A percentile compares a stretch with the other conserved stretches of the same genome.
Evolutionary conservation across 192 early-diverging fungal genomes (phyloP).

Genomic region (Podila horticola): DNA sequence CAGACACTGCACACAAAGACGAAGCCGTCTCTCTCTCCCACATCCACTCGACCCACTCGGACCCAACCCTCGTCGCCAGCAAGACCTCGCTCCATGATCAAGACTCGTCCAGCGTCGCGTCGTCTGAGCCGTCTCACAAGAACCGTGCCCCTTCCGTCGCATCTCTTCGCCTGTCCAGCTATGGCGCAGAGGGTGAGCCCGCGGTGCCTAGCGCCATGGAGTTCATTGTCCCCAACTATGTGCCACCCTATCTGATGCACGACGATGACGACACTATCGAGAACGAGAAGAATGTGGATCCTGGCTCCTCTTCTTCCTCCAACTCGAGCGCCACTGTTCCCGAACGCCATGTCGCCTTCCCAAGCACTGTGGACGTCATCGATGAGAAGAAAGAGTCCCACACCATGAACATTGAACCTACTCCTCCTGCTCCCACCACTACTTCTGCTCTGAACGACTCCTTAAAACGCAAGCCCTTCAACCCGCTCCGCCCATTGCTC

Average conservation of each 20-base stretch:
- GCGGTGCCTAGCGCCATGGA: conserved; percentile 27
- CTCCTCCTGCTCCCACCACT: neutral
- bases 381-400: neutral
- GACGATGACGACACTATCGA: conserved; percentile 3
- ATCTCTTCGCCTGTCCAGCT: conserved; percentile 12
- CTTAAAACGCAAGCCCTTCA: conserved; percentile 36
- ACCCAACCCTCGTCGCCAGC: conserved; percentile 36
- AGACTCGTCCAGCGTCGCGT: neutral
- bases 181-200: neutral
- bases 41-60: conserved; percentile 33
- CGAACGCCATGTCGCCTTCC: conserved; percentile 29
- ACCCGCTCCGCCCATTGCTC: conserved; percentile 32
- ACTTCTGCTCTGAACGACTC: neutral
- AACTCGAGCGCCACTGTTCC: neutral
- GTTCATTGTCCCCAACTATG: conserved; percentile 29
- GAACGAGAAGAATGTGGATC: neutral
- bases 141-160: neutral
- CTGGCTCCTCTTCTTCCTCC: too few species aligned
- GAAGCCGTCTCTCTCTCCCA: conserved; percentile 9
- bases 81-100: conserved; percentile 24
- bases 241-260: conserved; percentile 19
- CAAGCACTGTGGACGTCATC: neutral
- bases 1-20: neutral
- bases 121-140: neutral
- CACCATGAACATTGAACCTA: neutral